Percentiles rank a stretch among this genome's conserved stretches.
These are phyloP conservation scores for Rhizopogon rudus DNA, from an alignment of 768 basidiomycete species.

Conservation along the genomic window DNA sequence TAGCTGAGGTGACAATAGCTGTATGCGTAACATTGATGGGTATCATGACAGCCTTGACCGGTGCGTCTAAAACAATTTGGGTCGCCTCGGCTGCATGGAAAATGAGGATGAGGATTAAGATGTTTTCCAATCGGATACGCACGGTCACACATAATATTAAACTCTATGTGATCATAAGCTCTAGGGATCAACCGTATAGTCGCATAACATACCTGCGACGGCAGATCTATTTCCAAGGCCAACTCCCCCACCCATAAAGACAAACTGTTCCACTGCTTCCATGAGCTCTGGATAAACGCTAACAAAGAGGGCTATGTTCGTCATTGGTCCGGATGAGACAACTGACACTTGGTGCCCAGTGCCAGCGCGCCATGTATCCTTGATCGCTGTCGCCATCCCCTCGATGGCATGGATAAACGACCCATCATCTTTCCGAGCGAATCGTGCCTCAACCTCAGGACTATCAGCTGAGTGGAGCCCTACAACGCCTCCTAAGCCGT, in stretches of 20 bases:
- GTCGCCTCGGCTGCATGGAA: constrained; percentile 62
- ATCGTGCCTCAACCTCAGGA: constrained; percentile 43
- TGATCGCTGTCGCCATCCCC: constrained; percentile 59
- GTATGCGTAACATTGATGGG: constrained; percentile 88
- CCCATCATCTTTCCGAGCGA: constrained; percentile 41
- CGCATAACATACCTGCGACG: constrained; percentile 48
- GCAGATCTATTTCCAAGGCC: constrained; percentile 79
- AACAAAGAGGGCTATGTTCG: constrained; percentile 72
- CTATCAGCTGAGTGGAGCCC: constrained; percentile 54
- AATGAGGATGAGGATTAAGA: background rate
- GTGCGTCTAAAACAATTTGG: constrained; percentile 72
- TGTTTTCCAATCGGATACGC: constrained; percentile 21
- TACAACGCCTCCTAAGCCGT: constrained; percentile 82
- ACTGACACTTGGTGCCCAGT: constrained; percentile 58
- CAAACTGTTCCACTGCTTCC: constrained; percentile 43
- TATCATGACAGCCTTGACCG: constrained; percentile 69
- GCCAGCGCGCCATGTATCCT: constrained; percentile 51
- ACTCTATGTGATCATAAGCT: constrained; percentile 40
- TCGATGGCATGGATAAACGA: constrained; percentile 51
- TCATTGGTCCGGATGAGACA: constrained; percentile 80
- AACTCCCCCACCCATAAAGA: constrained; percentile 88
- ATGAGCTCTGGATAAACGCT: constrained; percentile 51
- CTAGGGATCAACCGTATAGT: background rate
- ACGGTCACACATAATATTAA: constrained; percentile 82
- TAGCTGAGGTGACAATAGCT: constrained; percentile 60